Conservation (phyloP, 1,139 yeast genomes). For the Meyerozyma athensensis region DNA sequence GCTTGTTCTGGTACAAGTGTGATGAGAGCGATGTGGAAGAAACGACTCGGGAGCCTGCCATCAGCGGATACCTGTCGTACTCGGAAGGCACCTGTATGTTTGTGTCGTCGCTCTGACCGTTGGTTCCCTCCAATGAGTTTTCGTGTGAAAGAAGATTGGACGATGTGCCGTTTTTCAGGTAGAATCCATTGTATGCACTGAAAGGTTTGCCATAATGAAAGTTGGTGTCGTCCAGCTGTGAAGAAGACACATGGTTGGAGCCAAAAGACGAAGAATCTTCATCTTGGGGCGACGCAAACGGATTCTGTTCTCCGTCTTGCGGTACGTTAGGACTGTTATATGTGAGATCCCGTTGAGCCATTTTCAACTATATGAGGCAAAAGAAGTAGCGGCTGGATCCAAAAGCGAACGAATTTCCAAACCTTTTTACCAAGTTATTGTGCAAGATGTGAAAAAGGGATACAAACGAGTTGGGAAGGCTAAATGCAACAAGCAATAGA, state of each 20-base stretch:
- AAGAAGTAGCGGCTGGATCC: not conserved
- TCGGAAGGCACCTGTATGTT: constrained; percentile 12
- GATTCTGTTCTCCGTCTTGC: constrained; percentile 13
- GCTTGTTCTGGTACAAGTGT: not conserved
- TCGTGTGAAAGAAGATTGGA: constrained; percentile 33
- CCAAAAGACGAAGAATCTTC: constrained; percentile 9
- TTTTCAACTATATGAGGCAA: constrained; percentile 8
- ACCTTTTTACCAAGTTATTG: not conserved
- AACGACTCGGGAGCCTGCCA: constrained; percentile 15
- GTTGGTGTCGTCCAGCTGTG: constrained; percentile 16
- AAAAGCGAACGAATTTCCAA: not conserved
- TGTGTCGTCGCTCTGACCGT: constrained; percentile 6
- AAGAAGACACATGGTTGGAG: constrained; percentile 12
- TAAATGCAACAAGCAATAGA: too few relatives aligned
- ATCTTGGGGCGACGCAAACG: constrained; percentile 13
- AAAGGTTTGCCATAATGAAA: constrained; percentile 36
- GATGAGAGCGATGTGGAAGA: constrained; percentile 11
- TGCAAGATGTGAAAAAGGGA: not conserved
- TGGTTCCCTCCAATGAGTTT: constrained; percentile 15
- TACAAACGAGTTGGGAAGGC: not conserved
- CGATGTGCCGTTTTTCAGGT: constrained; percentile 39
- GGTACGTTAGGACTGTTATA: constrained; percentile 20
- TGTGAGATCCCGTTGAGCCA: constrained; percentile 36
- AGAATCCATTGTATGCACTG: constrained; percentile 42
- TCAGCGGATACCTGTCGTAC: constrained; percentile 17